Evolutionary conservation across 495 filamentous ascomycete genomes (phyloP), one percentile per base, ranked within the genome.

Genomic region (Barbatosphaeria neglecta): DNA sequence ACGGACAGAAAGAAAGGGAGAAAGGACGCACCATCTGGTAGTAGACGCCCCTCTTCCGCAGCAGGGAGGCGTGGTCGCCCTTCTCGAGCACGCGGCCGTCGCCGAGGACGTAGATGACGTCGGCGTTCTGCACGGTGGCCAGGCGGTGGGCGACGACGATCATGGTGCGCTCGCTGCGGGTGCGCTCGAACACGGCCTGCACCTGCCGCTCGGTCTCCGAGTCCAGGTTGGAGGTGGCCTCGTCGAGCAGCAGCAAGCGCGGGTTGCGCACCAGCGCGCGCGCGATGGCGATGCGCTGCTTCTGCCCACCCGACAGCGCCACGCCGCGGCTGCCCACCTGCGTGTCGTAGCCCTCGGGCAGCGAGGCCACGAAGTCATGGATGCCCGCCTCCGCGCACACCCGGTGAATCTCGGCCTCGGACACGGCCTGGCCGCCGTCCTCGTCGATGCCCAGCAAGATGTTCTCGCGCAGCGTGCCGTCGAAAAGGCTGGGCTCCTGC

Each of bases 141-240:
- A 81, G 60, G 33, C 77, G 63, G 56, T 84, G 80, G 5, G 86
- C 87, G 43, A 90, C 84, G 6, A 82, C 85, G 44, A 93, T 71
- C 58, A 87, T 84, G 0, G 84, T 93, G 45, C 83, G 62, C 42
- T 71, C 72, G 47, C 69, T 70, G 23, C 75, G 74, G 28, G 80
- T 80, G 55, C 70, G 72, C 48, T 83, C 81, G 50, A 93, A 75
- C 6, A 83, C 84, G 16, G 72, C 73, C 54, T 90, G 84, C 16
- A 93, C 72, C 25, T 82, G 63, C 55, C 73, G 75, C 64, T 93
- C 87, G 3, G 77, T 81, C 62, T 87, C 78, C 5, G 81, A 80
- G 50, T 93, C 87, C 37, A 92, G 64, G 25, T 76, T 82, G 17
- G 77, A 82, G 2, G 87, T 92, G 0, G 86, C 83, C 58, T 93